Percentiles rank a stretch among this genome's conserved stretches.
phyloP scores from a whole-genome alignment of 225 moss, liverwort and hornwort species.

The Neckera pumila region DNA sequence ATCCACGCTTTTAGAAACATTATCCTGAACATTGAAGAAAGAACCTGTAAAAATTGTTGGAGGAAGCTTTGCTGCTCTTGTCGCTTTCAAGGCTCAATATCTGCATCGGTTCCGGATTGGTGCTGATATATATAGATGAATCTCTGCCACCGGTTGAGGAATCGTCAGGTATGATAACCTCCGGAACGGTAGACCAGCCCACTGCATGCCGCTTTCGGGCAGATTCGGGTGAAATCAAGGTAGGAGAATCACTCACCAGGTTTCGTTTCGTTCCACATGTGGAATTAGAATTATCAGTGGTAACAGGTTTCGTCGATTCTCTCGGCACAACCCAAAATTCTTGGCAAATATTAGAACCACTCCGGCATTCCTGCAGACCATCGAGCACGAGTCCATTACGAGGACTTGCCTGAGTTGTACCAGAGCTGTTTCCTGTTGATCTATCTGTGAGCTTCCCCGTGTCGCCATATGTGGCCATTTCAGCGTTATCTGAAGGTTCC shows the following conservation, averaged over 20 bases:
- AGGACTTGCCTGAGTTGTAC: background rate
- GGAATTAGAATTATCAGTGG: background rate
- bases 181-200: background rate
- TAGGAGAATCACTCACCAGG: conserved; percentile 1
- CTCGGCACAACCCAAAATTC: conserved; percentile 16
- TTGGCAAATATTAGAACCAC: conserved; percentile 8
- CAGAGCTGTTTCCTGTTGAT: background rate
- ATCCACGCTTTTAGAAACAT: background rate
- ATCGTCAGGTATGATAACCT: background rate
- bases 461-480: background rate
- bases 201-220: conserved; percentile 3
- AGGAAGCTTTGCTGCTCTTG: background rate
- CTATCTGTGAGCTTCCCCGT: background rate
- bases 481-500: background rate
- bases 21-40: background rate
- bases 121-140: background rate
- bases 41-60: conserved; percentile 2
- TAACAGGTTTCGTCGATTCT: background rate
- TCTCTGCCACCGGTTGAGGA: conserved; percentile 5
- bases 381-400: background rate
- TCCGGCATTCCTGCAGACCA: conserved; percentile 1
- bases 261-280: background rate
- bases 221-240: background rate
- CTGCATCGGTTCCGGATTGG: background rate
- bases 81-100: conserved; percentile 4